Evolutionary conservation across 768 basidiomycete species (phyloP).

Genomic region (Podaxis sp.): DNA sequence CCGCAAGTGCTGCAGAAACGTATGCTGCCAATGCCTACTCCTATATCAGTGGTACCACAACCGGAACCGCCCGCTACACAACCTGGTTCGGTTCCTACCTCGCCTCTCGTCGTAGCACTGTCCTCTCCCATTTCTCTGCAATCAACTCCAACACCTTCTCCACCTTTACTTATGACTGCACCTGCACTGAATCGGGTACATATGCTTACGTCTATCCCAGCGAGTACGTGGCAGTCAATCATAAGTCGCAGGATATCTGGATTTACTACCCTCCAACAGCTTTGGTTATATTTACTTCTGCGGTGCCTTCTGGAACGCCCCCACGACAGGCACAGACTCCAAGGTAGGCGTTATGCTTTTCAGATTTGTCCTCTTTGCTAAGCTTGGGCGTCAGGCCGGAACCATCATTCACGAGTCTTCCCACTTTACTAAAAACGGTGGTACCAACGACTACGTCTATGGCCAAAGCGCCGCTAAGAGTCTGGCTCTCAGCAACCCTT

Average conservation of each 20-base stretch:
- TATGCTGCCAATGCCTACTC: conserved; percentile 37
- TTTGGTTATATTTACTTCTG: conserved; percentile 46
- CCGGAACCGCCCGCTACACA: conserved; percentile 39
- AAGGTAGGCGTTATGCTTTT: conserved; percentile 22
- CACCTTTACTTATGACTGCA: conserved; percentile 36
- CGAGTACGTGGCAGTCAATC: conserved; percentile 22
- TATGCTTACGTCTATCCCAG: conserved; percentile 39
- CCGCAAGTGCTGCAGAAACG: conserved; percentile 37
- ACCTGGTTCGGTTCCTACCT: conserved; percentile 53
- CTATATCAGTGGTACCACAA: conserved; percentile 32
- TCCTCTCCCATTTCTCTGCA: conserved; percentile 37
- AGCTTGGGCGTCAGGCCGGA: conserved; percentile 24
- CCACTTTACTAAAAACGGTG: conserved; percentile 43
- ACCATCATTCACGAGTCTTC: conserved; percentile 43
- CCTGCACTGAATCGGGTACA: conserved; percentile 31
- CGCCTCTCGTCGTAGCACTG: conserved; percentile 34
- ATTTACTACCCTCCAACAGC: conserved; percentile 13
- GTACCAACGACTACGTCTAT: conserved; percentile 44
- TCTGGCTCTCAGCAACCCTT: conserved; percentile 41
- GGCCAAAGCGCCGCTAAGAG: conserved; percentile 40
- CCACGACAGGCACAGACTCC: conserved; percentile 49
- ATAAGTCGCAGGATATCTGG: neutral
- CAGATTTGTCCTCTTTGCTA: neutral
- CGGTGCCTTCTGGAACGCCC: conserved; percentile 46
- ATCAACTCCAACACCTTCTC: conserved; percentile 34